Percentiles rank a stretch among this genome's conserved stretches.
phyloP scores from a whole-genome alignment of 2,329 filamentous ascomycete species.

The Pestalotiopsis sp. region DNA sequence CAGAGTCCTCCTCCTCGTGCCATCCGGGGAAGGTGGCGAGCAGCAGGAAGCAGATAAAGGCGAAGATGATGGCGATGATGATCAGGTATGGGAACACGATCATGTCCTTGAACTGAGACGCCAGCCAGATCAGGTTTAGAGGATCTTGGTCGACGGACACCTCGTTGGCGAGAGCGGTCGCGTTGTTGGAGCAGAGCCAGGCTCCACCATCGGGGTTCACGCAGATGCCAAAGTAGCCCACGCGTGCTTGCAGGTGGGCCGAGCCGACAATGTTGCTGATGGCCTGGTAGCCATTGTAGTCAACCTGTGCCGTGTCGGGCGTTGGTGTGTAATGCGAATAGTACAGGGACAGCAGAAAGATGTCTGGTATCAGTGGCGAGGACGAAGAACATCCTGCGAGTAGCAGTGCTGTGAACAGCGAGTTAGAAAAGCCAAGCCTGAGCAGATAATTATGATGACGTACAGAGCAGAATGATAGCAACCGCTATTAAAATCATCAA shows the following conservation, averaged over 20 bases:
- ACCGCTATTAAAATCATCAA: conserved; percentile 97
- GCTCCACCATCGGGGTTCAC: conserved; percentile 87
- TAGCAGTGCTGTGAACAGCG: conserved; percentile 68
- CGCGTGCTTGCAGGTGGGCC: conserved; percentile 84
- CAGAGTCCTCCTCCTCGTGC: conserved; percentile 86
- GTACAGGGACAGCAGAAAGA: conserved; percentile 98
- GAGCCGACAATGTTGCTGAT: conserved; percentile 88
- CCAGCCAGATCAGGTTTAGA: conserved; percentile 95
- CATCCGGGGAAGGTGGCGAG: conserved; percentile 97
- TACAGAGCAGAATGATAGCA: conserved; percentile 93
- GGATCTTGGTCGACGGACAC: conserved; percentile 91
- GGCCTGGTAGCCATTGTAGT: conserved; percentile 83
- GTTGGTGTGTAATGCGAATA: conserved; percentile 84
- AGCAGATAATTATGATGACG: conserved; percentile 36
- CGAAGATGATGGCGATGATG: conserved; percentile 96
- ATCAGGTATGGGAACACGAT: conserved; percentile 98
- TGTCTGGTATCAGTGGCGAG: conserved; percentile 89
- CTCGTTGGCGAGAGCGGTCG: conserved; percentile 87
- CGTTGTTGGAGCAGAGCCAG: conserved; percentile 97
- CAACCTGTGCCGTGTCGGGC: conserved; percentile 85
- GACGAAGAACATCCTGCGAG: conserved; percentile 96
- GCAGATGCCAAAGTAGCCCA: conserved; percentile 98
- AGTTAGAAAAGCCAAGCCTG: neutral
- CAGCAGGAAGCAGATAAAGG: conserved; percentile 92
- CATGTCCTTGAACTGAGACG: conserved; percentile 95